These are phyloP conservation scores for Chytriomyces sp. DNA, from an alignment of 192 early-diverging fungal species.

Conservation along the genomic window DNA sequence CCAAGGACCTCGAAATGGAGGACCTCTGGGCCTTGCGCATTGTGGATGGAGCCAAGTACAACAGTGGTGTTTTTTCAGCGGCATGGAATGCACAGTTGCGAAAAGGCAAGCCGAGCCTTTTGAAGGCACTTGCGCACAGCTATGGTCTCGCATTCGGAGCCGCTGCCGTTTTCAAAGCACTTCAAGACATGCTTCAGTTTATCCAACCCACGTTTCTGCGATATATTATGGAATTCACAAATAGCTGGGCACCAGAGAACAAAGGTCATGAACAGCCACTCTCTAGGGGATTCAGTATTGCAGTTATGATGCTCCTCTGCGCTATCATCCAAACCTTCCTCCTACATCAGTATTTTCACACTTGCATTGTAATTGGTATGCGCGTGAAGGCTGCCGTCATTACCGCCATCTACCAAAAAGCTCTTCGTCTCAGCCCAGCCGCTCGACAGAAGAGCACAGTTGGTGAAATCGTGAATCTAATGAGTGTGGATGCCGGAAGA, in stretches of 20 bases:
- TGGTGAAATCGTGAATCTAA: conserved; percentile 71
- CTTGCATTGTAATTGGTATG: conserved; percentile 77
- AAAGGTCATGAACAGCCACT: conserved; percentile 47
- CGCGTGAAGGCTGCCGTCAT: conserved; percentile 68
- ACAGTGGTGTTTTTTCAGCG: conserved; percentile 65
- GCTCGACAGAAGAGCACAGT: conserved; percentile 78
- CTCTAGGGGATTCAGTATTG: conserved; percentile 80
- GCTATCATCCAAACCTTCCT: conserved; percentile 76
- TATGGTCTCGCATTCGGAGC: conserved; percentile 70
- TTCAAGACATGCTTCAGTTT: conserved; percentile 76
- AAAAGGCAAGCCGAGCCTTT: conserved; percentile 70
- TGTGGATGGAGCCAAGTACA: conserved; percentile 58
- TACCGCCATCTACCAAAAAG: conserved; percentile 84
- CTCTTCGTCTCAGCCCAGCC: conserved; percentile 75
- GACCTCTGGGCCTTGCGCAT: conserved; percentile 73
- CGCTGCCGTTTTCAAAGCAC: conserved; percentile 76
- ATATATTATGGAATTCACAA: conserved; percentile 62
- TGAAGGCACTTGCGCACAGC: conserved; percentile 60
- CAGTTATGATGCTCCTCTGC: conserved; percentile 73
- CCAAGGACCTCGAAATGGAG: conserved; percentile 69
- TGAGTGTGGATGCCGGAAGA: conserved; percentile 53
- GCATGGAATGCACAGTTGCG: conserved; percentile 73
- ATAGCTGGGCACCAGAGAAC: conserved; percentile 37
- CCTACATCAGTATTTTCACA: conserved; percentile 88
- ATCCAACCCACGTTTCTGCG: conserved; percentile 77